These are phyloP conservation scores for Cladorrhinum samala DNA, from an alignment of 495 filamentous ascomycete genomes.

Conservation along the genomic window DNA sequence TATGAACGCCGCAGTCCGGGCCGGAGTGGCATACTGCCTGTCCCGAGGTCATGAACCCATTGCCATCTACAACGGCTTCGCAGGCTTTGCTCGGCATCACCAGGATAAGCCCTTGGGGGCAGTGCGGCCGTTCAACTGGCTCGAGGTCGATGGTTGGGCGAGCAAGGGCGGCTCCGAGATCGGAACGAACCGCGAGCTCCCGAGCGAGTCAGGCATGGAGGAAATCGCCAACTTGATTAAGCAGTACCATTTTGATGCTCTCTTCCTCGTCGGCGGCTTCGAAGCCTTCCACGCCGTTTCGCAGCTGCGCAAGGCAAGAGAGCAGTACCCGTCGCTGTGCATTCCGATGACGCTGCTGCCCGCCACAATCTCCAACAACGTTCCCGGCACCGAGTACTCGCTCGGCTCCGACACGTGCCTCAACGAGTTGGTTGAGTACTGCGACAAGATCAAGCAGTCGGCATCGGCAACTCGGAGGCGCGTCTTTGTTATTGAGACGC, in stretches of 20 bases:
- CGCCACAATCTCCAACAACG: constrained; percentile 98
- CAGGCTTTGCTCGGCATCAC: constrained; percentile 88
- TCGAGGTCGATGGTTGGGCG: constrained; percentile 93
- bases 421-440: constrained; percentile 94
- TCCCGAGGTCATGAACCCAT: constrained; percentile 87
- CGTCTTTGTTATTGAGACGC: constrained; percentile 96
- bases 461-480: constrained; percentile 86
- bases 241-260: constrained; percentile 78
- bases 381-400: constrained; percentile 95
- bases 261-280: constrained; percentile 93
- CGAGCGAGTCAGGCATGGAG: constrained; percentile 73
- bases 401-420: constrained; percentile 95
- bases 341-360: constrained; percentile 91
- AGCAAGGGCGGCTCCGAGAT: constrained; percentile 97
- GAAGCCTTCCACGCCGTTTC: constrained; percentile 92
- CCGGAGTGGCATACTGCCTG: constrained; percentile 91
- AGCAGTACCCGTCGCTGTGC: constrained; percentile 73
- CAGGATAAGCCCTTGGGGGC: constrained; percentile 71
- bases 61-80: constrained; percentile 95
- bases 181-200: constrained; percentile 91
- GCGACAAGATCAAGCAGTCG: constrained; percentile 94
- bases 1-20: constrained; percentile 96
- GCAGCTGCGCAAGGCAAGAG: constrained; percentile 73
- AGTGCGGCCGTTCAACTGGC: constrained; percentile 78
- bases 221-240: constrained; percentile 80